Evolutionary conservation across 2,329 filamentous ascomycete species (phyloP).

Genomic region (Fusarium poae): DNA sequence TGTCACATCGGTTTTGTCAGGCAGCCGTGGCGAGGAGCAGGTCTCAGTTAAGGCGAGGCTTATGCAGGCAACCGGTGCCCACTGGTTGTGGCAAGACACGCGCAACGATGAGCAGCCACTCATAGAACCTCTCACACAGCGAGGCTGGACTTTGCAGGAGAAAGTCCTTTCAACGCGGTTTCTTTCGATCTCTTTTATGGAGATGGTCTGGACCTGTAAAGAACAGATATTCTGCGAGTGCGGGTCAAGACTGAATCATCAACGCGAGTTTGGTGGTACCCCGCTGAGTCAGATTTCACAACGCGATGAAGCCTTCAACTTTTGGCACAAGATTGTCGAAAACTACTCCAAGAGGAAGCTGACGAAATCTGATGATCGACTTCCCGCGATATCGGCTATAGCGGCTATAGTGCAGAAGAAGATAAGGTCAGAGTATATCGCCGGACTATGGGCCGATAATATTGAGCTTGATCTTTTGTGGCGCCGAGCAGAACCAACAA

Average conservation of each 20-base stretch:
- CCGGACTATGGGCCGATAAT: constrained; percentile 50
- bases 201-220: constrained; percentile 39
- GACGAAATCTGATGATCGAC: constrained; percentile 41
- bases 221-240: constrained; percentile 46
- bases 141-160: constrained; percentile 42
- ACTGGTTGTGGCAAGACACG: constrained; percentile 33
- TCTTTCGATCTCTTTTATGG: constrained; percentile 29
- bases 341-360: constrained; percentile 47
- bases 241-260: constrained; percentile 41
- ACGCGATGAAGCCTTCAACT: constrained; percentile 39
- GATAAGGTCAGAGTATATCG: constrained; percentile 45
- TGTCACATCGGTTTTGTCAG: background rate
- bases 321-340: constrained; percentile 50
- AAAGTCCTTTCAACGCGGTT: constrained; percentile 33
- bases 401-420: constrained; percentile 43
- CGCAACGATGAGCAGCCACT: constrained; percentile 16
- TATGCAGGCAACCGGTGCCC: constrained; percentile 30
- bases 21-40: background rate
- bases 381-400: constrained; percentile 51
- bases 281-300: constrained; percentile 32
- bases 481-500: constrained; percentile 21
- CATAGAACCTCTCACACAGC: constrained; percentile 26
- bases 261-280: constrained; percentile 40
- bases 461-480: constrained; percentile 45
- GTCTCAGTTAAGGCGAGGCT: constrained; percentile 24